These are phyloP conservation scores for Wallacemonas sp. DNA, from an alignment of 208 protist species.

Conservation along the genomic window DNA sequence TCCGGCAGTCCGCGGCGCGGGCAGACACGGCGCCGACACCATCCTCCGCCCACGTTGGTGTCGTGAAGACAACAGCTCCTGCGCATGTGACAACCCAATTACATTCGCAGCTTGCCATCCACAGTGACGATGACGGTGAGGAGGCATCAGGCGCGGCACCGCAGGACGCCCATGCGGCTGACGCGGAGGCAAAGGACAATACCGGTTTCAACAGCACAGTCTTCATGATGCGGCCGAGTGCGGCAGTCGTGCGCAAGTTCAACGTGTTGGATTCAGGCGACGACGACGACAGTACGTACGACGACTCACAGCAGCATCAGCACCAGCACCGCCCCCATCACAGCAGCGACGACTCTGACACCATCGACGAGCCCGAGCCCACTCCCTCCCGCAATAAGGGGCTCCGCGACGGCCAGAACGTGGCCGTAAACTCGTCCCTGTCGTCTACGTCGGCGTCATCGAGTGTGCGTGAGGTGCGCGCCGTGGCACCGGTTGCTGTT, in stretches of 20 bases:
- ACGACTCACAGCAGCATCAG: background rate
- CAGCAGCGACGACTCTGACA: too few relatives aligned
- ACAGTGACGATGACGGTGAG: conserved; percentile 12
- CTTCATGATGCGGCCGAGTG: background rate
- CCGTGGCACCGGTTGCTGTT: background rate
- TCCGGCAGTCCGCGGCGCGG: background rate
- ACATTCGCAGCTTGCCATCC: background rate
- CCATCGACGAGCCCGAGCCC: background rate
- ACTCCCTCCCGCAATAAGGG: conserved; percentile 12
- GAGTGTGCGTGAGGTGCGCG: background rate
- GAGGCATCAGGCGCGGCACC: background rate
- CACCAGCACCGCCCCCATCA: background rate
- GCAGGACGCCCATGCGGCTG: background rate
- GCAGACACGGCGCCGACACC: background rate
- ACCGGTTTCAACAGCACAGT: conserved; percentile 10
- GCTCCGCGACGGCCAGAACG: conserved; percentile 11
- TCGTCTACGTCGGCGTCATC: background rate
- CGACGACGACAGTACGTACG: background rate
- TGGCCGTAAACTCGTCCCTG: background rate
- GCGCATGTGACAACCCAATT: background rate
- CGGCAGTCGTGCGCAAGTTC: conserved; percentile 16
- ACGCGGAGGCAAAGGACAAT: background rate
- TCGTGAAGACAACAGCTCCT: background rate
- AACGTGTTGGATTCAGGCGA: conserved; percentile 8
- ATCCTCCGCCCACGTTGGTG: background rate